These are phyloP conservation scores for Suillus occidentalis DNA, from an alignment of 768 basidiomycete genomes.

Conservation along the genomic window DNA sequence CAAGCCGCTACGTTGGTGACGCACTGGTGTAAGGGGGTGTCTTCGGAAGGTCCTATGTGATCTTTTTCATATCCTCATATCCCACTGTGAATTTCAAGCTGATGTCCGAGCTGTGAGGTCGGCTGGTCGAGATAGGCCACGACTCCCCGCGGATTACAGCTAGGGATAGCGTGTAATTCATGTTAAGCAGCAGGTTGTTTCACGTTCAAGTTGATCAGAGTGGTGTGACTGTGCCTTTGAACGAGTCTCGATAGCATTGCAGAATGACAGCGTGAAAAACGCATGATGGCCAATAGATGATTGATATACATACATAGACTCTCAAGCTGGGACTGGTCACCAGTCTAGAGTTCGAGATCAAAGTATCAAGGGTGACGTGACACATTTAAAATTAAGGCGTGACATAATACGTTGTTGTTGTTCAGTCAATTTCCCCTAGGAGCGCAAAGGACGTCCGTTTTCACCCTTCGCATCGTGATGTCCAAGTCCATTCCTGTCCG, in stretches of 20 bases:
- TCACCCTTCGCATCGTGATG: constrained; percentile 26
- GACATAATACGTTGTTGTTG: constrained; percentile 12
- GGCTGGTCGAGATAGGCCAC: not conserved
- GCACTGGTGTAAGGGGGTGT: constrained; percentile 53
- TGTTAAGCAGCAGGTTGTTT: not conserved
- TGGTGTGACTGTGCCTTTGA: not conserved
- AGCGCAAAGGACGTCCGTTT: too few relatives aligned
- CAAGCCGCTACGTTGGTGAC: constrained; percentile 73
- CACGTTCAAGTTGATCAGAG: not conserved
- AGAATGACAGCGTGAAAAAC: not conserved
- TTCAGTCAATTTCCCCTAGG: too few relatives aligned
- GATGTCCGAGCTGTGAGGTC: too few relatives aligned
- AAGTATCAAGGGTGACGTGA: too few relatives aligned
- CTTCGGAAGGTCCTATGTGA: not conserved
- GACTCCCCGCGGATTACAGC: not conserved
- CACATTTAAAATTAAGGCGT: not conserved
- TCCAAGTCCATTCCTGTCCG: constrained; percentile 39
- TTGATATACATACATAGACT: not conserved
- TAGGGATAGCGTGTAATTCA: not conserved
- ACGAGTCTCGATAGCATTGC: not conserved
- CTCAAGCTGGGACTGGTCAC: too few relatives aligned
- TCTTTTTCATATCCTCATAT: not conserved
- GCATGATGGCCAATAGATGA: not conserved
- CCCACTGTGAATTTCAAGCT: not conserved
- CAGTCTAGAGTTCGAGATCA: too few relatives aligned